Evolutionary conservation across 345 rosid species (phyloP), one percentile per base, ranked within the genome.

Genomic region (Citrus hindsii): DNA sequence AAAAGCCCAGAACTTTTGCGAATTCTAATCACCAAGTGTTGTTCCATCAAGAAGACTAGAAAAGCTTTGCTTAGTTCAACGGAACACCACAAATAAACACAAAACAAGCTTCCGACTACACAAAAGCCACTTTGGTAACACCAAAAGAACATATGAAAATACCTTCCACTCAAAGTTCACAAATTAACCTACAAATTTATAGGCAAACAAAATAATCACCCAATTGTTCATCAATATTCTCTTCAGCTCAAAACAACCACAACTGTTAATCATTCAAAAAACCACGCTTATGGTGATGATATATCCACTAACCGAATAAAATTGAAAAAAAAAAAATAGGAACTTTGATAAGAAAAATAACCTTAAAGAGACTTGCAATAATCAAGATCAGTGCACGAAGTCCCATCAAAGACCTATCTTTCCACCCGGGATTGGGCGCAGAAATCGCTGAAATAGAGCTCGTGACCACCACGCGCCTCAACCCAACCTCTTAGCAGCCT

Each of bases 361-460:
- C 97, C 91, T 84, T 81, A 38, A 51, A 81, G 80, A 9, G 90
- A 85, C 71, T 83, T 89, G 89, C 96, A 94, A 84, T 84, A 91
- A 12, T 87, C 91, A 33, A 94, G 86, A 64, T 91, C 94, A n/a
- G 97, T 90, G 92, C 98, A 94, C 0, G 97, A 92, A 1, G 89
- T 76, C 83, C 93, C 96, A 51, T 94, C 90, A 25, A 92, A 83
- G 38, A 81, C 78, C 63, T 77, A 59, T 80, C 78, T 5, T 70
- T 14, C 4, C 98, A 91, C 9, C 40, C 59, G 0, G 94, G 97
- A 51, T 90, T 91, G 3, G 93, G 95, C 53, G 93, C 91, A 69
- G 42, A 38, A 38, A 91, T 38, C 2, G 98, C 90, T 1, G 97
- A 93, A 66, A 94, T 91, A 12, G 98, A 94, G 3, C 94, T 89